Evolutionary conservation across 306 rosid species (phyloP), one percentile per base, ranked within the genome.

Genomic region (Trichosanthes cucumerina): DNA sequence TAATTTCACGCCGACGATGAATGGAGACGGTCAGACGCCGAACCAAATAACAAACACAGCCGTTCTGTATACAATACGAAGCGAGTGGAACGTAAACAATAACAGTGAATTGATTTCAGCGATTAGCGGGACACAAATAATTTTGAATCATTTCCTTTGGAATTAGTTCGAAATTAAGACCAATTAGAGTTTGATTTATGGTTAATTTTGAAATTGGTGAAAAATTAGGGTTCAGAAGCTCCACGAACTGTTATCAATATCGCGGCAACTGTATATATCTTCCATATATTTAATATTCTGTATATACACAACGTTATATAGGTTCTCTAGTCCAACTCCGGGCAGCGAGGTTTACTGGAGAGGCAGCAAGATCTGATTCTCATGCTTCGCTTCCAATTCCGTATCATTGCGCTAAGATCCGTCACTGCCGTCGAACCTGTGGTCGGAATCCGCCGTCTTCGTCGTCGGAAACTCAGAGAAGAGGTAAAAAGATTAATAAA

Each of bases 161-260:
- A 47, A 72, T 72, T 72, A 15, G 31, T 19, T 66, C 0, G 72
- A 18, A 46, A 10, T 10, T n/a, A 2, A 6, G 36, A 34, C 13
- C 3, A n/a, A 12, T 49, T 75, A 53, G 11, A 33, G 18, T 34
- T 49, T n/a, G 9, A 10, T 8, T 33, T 54, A 6, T 18, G 79
- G 7, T 76, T 53, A 26, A 13, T 57, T 46, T 72, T 24, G 15
- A 47, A 47, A 72, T 72, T 47, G 15, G 24, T 46, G 43, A 15
- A 72, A 78, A 63, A 24, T 78, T 78, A 16, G 24, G 13, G 76
- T 16, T 28, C 77, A 6, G 46, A 79, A 26, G 68, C 77, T 65
- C 81, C 81, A 36, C 75, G 81, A 66, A 66, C 53, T 56, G 81
- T 71, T 71, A 79, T 53, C 57, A 79, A 66, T 52, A 4, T 52